Evolutionary conservation across 768 basidiomycete genomes (phyloP), one percentile per base, ranked within the genome.

Genomic region (Trametes gibbosa): DNA sequence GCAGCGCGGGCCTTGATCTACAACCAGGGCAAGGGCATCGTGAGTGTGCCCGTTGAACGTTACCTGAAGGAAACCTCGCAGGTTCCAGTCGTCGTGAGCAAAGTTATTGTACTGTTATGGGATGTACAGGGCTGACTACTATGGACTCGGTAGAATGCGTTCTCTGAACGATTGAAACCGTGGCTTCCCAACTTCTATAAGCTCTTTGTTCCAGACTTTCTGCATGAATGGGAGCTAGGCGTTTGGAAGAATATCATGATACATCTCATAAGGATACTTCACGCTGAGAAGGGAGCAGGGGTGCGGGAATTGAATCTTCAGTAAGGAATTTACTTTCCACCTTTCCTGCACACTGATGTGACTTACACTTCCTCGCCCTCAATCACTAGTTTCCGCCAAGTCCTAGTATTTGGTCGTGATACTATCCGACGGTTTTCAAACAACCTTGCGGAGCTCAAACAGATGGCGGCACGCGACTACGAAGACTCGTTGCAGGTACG

Each of bases 171-270:
- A 0, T 53, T 64, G 3, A 17, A 41, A 9, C 63, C 69, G 0
- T 59, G 65, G 19, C 64, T 64, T 0, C 66, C 74, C 13, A 42
- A 75, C 27, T 68, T 69, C 12, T 61, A 67, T 54, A 19, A 27
- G 0, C 62, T 75, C 56, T 56, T 75, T 1, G 60, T 68, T 0
- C 63, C 65, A 0, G 73, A 76, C 17, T 54, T 74, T 13, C 56
- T 75, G 46, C 74, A 74, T 40, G 69, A 75, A 37, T 67, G 70
- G 21, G 72, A 75, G 34, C 56, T 75, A 0, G 72, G 75, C 2
- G 66, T 68, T 0, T 73, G 71, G 70, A 74, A 74, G 29, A 27
- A 24, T 8, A 8, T 45, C 4, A 24, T 24, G 43, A 25, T 25
- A 21, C 43, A 73, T 51, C 54, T 72, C 5, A 53, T 72, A 2